Evolutionary conservation across 768 basidiomycete genomes (phyloP), one percentile per base, ranked within the genome.

Genomic region (Termitomyces eurrhizus): DNA sequence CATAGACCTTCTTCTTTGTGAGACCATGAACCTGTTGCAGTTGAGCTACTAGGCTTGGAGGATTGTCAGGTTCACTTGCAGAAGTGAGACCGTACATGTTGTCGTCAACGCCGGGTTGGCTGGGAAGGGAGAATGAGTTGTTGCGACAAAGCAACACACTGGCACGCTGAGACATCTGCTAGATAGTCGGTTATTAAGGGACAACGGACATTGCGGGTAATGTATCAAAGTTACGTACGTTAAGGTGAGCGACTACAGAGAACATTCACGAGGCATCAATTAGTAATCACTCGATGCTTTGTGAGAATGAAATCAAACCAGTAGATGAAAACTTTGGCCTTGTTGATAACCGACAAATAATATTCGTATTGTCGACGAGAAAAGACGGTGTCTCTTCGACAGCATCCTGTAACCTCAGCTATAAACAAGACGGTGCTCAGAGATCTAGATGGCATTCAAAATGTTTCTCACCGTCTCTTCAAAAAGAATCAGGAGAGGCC

Each of bases 1-100:
- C 80, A 59, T 87, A 86, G 8, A 85, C 77, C 64, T 86, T 86
- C 73, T 88, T 89, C 74, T 88, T 87, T 8, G 84, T 87, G 51
- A 90, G 66, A 3, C 88, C 88, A 59, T 89, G 87, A 39, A 83
- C 79, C 66, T 86, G 83, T 69, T 89, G 85, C 16, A 89, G 76
- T 26, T 84, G 85, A 26, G 74, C 77, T 52, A 90, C 88, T 0
- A 90, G 74, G 59, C 78, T 85, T 4, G 80, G 83, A 2, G 74
- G 65, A 24, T 72, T 42, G 36, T 67, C 62, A 42, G 67, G 61
- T 41, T 69, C 72, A 49, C 36, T 58, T 64, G 70, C 18, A 8
- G 52, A 56, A 21, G 60, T 16, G n/a, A 52, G 29, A 33, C 29
- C 50, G n/a, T 49, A 46, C 64, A 65, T 62, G 48, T 57, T 57